Conservation (phyloP, 179 eudicot genomes). For the Camellia oleifera region DNA sequence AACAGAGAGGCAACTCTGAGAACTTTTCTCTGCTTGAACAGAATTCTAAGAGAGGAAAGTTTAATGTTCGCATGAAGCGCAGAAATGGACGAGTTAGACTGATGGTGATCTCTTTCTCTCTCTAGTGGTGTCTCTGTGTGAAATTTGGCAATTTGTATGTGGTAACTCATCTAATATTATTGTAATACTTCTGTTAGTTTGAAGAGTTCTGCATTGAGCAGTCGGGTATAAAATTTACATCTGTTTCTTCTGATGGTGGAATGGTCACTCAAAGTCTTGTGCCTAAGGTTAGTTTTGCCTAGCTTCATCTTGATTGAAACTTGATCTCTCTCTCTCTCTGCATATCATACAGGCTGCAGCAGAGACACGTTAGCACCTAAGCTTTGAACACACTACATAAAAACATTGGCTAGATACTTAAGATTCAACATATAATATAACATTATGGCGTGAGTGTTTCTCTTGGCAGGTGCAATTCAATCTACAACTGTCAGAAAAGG, state of each 20-base stretch:
- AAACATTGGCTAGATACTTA: not conserved
- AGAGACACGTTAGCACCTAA: not conserved
- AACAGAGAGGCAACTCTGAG: constrained; percentile 32
- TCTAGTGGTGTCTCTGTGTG: not conserved
- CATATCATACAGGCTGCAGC: not conserved
- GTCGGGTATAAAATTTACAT: constrained; percentile 54
- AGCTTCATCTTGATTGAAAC: not conserved
- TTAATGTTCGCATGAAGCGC: constrained; percentile 74
- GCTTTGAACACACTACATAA: not conserved
- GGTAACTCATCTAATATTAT: constrained; percentile 15
- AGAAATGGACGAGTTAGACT: constrained; percentile 92
- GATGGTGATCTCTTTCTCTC: constrained; percentile 48
- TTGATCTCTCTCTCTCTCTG: not conserved
- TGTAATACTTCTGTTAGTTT: constrained; percentile 35
- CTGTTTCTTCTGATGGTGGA: constrained; percentile 49
- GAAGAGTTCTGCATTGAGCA: constrained; percentile 66
- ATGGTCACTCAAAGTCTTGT: constrained; percentile 52
- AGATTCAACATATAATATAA: not conserved
- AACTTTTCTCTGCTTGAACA: constrained; percentile 48
- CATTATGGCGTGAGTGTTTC: not conserved
- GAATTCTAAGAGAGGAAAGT: constrained; percentile 49
- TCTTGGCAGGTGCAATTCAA: constrained; percentile 81
- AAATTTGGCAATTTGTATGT: not conserved
- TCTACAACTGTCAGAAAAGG: constrained; percentile 81
- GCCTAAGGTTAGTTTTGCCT: constrained; percentile 55